Base-by-base conservation (phyloP, 169 alveolate genomes). In the Sarcocystis neurona region DNA sequence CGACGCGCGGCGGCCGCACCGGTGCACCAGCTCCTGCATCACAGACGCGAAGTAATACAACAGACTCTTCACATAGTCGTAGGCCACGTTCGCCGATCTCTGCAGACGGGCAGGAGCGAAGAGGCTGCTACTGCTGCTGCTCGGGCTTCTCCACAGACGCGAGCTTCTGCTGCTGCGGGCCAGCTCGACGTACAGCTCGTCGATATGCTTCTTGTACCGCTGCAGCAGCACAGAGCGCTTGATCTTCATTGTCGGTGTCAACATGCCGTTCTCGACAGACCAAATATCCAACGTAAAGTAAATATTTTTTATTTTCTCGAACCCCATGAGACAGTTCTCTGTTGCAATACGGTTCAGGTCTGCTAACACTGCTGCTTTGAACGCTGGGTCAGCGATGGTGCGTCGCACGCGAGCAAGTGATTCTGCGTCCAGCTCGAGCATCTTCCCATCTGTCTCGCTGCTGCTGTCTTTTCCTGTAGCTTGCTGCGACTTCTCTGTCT, bases 181-280 rank as follows among this genome's bases (percentile, higher is more conserved):
- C 82, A 72, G 53, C 53, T 72, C 43, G 37, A 34, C 32, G 53
- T 72, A 72, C 56, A 72, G 53, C 20, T 72, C 82, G 34, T 72
- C 82, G 41, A 72, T 72, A 20, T 72, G 43, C 4, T 34, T 3
- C 6, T 4, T 72, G 82, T 72, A 72, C 56, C 23, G 34, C 2
- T 39, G 47, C 39, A 72, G 39, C 0, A 72, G 82, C 32, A 72
- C 39, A 15, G 82, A 2, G 56, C 94, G 79, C 86, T 92, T 92
- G 63, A 89, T 66, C 44, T 92, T 92, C 90, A 88, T 88, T 41
- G 94, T 77, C 4, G 94, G 93, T 2, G 94, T 92, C 39, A 92
- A 84, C 56, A 92, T 74, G 10, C 90, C 92, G 87, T 88, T 92
- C 80, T 92, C 94, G 5, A 75, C 87, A 43, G 94, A 72, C 85